A percentile compares a stretch with the other conserved stretches of the same genome.
Evolutionary conservation across 2,329 filamentous ascomycete species (phyloP).

Genomic region (Westerdykella ornata): DNA sequence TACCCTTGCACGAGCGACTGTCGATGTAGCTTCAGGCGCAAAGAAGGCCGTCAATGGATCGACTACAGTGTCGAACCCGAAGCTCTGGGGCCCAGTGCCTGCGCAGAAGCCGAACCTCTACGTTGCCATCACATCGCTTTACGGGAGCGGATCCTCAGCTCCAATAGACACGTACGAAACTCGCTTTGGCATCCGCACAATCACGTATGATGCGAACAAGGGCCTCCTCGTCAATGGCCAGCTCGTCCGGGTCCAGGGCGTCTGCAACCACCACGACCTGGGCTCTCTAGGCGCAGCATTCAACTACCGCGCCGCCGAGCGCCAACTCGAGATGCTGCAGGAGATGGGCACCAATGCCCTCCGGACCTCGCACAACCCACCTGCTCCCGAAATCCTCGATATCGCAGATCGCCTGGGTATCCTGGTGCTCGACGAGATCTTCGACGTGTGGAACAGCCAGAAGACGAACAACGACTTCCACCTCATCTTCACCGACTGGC

Average conservation of each 20-base stretch:
- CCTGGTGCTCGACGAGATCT: constrained; percentile 50
- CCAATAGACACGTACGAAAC: constrained; percentile 46
- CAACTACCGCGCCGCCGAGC: constrained; percentile 44
- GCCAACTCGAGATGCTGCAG: constrained; percentile 46
- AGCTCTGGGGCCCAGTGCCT: constrained; percentile 46
- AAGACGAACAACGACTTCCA: constrained; percentile 49
- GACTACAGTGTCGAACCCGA: constrained; percentile 35
- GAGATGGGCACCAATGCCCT: constrained; percentile 49
- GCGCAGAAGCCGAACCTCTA: constrained; percentile 45
- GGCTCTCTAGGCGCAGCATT: constrained; percentile 48
- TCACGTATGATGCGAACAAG: constrained; percentile 38
- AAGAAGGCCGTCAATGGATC: constrained; percentile 36
- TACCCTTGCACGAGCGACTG: constrained; percentile 27
- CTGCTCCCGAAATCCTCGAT: constrained; percentile 46
- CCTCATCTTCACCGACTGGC: constrained; percentile 49
- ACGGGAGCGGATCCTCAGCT: constrained; percentile 10
- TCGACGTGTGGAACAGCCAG: constrained; percentile 46
- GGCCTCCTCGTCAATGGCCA: constrained; percentile 46
- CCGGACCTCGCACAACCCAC: constrained; percentile 50
- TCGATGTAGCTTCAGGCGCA: constrained; percentile 26
- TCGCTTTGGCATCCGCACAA: constrained; percentile 45
- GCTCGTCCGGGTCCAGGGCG: constrained; percentile 42
- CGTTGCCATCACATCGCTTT: constrained; percentile 41
- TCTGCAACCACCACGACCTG: constrained; percentile 48
- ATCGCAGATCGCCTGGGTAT: constrained; percentile 47